Conservation (phyloP, 192 early-diverging fungal species). For the Umbelopsis vinacea region DNA sequence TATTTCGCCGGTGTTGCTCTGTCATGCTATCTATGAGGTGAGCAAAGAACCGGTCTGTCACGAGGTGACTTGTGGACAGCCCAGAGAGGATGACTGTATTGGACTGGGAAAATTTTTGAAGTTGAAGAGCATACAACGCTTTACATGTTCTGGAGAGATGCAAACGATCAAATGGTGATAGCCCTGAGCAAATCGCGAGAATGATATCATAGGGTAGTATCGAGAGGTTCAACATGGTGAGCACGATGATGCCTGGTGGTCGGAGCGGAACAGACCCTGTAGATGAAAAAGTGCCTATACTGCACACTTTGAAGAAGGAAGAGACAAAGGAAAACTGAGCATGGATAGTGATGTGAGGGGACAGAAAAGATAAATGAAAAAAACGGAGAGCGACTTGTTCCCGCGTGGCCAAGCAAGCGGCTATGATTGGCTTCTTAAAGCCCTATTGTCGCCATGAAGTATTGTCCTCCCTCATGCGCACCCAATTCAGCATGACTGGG, state of each 20-base stretch:
- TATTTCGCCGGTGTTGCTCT: neutral
- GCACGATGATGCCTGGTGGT: neutral
- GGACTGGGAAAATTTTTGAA: neutral
- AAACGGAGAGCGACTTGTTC: neutral
- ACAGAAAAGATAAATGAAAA: neutral
- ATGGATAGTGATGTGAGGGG: neutral
- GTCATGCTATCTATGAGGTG: conserved; percentile 2
- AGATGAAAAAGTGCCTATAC: neutral
- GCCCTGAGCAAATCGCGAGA: neutral
- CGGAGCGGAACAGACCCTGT: neutral
- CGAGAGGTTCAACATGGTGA: neutral
- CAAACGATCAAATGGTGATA: conserved; percentile 9
- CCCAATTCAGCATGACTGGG: no score
- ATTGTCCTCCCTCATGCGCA: neutral
- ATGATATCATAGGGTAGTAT: conserved; percentile 3
- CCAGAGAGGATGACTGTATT: neutral
- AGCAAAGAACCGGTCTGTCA: conserved; percentile 7
- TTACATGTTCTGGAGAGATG: neutral
- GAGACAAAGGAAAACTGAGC: no score
- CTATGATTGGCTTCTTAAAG: neutral
- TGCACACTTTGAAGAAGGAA: neutral
- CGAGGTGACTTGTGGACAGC: conserved; percentile 3
- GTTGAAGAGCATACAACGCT: neutral
- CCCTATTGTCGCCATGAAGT: neutral
- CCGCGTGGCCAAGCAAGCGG: neutral